Evolutionary conservation across 2,329 filamentous ascomycete species (phyloP).

Genomic region (Metarhizium robertsii): DNA sequence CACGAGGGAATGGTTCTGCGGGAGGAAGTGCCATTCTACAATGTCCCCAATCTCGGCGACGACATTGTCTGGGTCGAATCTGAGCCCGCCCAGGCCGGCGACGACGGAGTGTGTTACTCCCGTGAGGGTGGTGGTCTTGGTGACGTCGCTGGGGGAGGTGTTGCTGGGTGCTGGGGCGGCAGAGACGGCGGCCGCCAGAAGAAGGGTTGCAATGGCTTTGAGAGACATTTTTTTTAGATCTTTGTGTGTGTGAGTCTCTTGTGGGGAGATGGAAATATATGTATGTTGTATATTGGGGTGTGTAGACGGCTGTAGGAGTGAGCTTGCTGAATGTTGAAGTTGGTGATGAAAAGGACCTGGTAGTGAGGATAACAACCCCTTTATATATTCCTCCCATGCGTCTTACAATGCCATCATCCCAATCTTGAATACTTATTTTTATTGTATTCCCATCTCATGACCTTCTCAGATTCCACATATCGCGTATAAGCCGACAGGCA

Average conservation of each 20-base stretch:
- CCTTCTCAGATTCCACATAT: too few relatives aligned
- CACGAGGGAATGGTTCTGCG: conserved; percentile 39
- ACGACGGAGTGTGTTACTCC: conserved; percentile 35
- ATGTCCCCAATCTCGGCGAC: conserved; percentile 38
- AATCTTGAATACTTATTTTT: too few relatives aligned
- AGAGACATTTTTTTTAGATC: background rate
- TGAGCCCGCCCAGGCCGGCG: conserved; percentile 34
- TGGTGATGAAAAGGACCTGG: too few relatives aligned
- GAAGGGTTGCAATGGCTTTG: background rate
- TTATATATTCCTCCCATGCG: too few relatives aligned
- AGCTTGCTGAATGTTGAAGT: too few relatives aligned
- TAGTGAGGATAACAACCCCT: too few relatives aligned
- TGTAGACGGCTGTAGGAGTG: background rate
- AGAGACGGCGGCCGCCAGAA: conserved; percentile 17
- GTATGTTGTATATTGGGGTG: background rate
- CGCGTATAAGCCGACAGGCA: too few relatives aligned
- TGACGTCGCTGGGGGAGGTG: conserved; percentile 15
- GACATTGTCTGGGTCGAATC: conserved; percentile 41
- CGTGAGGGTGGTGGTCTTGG: conserved; percentile 25
- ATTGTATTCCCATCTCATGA: too few relatives aligned
- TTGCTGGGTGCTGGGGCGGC: conserved; percentile 20
- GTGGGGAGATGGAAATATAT: background rate
- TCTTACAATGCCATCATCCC: too few relatives aligned
- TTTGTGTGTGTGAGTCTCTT: background rate
- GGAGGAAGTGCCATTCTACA: conserved; percentile 46